Conservation (phyloP, 345 rosid species). For the Crucihimalaya himalaica region DNA sequence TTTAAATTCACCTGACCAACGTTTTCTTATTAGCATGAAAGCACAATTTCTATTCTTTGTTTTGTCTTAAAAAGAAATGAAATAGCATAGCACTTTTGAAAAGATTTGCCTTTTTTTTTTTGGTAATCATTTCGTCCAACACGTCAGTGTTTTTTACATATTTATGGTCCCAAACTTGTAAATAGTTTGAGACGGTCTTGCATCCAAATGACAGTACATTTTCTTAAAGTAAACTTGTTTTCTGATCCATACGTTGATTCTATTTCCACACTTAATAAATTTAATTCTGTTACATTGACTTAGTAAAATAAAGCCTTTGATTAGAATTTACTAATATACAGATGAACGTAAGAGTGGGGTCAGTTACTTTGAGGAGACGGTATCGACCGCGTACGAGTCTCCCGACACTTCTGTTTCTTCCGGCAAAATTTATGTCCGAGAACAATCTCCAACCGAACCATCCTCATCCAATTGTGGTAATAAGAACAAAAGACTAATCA, state of each 20-base stretch:
- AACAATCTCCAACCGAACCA: slow-evolving; percentile 24
- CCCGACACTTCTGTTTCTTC: slow-evolving; percentile 50
- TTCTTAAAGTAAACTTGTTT: neutral
- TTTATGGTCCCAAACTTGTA: neutral
- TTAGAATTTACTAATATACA: slow-evolving; percentile 9
- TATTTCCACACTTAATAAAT: neutral
- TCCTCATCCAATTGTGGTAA: slow-evolving; percentile 15
- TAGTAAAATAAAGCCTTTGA: neutral
- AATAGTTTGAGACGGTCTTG: neutral
- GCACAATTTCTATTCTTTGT: neutral
- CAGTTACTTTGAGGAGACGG: slow-evolving; percentile 51
- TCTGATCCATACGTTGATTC: neutral
- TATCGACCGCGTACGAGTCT: slow-evolving; percentile 40
- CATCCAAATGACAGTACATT: neutral
- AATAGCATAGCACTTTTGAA: neutral
- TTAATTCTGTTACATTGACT: neutral
- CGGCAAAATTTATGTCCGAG: slow-evolving; percentile 3
- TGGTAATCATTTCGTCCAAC: neutral
- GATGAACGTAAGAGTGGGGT: slow-evolving; percentile 50
- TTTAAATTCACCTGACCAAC: neutral
- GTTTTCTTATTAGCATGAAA: neutral
- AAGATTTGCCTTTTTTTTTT: neutral
- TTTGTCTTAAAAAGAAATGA: neutral
- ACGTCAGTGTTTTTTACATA: neutral
- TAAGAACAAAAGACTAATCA: slow-evolving; percentile 48